Evolutionary conservation across 805 yeast species (phyloP), one percentile per base, ranked within the genome.

Genomic region (Scheffersomyces lignosus): DNA sequence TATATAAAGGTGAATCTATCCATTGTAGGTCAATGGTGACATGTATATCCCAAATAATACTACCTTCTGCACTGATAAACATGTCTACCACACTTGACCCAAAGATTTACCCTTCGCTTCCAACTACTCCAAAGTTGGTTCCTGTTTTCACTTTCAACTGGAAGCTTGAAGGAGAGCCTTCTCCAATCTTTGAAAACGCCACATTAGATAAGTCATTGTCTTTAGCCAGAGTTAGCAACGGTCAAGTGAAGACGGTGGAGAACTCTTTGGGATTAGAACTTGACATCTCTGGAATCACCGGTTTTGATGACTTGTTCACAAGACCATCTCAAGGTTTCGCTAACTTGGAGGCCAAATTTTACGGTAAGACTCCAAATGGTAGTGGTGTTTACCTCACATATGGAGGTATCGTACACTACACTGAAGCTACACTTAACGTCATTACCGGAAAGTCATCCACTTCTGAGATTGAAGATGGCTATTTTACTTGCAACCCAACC

Each of bases 281-380:
- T 30, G 64, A 63, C 8, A 56, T 52, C 26, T 18, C 28, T 4
- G 49, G 44, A 5, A 38, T 63, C 15, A 28, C 31, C 23, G 84
- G 85, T 4, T 56, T 57, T 41, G 86, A 80, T 44, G 75, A 76
- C 34, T 60, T 80, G 48, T 62, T 65, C 15, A 49, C 55, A 18
- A 52, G 55, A 25, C 49, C 60, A n/a, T 52, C 51, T 12, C 47
- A 55, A 4, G 48, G 48, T 4, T 42, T 52, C 17, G n/a, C n/a
- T n/a, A n/a, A n/a, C n/a, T 60, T 78, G 46, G 79, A 77, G 47
- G 77, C 82, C 52, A 68, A 66, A 34, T 40, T 78, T 35, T 75
- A 63, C 45, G 67, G 77, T 20, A 70, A 64, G 41, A 65, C 75
- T 15, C 62, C 64, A 5, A 60, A 56, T 28, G 81, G 76, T 4